Percentiles rank a stretch among this genome's conserved stretches.
Evolutionary conservation across 108 stramenopile species (phyloP).

Genomic region (Pelagomonas calceolata): DNA sequence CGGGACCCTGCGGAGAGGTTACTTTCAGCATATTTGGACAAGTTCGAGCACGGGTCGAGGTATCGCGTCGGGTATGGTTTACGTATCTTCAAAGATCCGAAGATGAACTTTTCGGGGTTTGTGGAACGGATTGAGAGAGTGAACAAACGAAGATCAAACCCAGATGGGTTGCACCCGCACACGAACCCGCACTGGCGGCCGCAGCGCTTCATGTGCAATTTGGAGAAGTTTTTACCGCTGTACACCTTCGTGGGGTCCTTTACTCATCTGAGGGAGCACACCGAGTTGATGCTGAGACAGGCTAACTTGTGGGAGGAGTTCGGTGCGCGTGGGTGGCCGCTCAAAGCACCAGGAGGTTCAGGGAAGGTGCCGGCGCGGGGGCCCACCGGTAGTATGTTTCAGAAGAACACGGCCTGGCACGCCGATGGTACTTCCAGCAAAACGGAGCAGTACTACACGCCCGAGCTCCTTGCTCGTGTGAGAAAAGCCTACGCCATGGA

Average conservation of each 20-base stretch:
- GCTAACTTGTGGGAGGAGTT: slow-evolving; percentile 26
- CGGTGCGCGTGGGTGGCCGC: slow-evolving; percentile 20
- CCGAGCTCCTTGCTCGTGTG: not conserved
- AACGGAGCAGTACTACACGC: not conserved
- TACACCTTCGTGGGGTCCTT: slow-evolving; percentile 29
- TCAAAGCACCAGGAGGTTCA: too few relatives aligned
- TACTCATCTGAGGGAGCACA: slow-evolving; percentile 8
- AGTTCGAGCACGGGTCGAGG: not conserved
- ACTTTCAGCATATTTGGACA: slow-evolving; percentile 15
- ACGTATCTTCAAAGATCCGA: not conserved
- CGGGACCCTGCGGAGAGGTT: slow-evolving; percentile 15
- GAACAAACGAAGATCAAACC: not conserved
- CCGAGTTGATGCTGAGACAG: slow-evolving; percentile 7
- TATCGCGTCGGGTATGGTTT: not conserved
- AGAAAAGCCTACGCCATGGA: not conserved
- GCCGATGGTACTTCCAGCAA: not conserved
- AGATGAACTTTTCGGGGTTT: not conserved
- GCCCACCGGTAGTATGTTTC: not conserved
- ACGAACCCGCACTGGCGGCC: slow-evolving; percentile 30
- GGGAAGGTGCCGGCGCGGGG: too few relatives aligned
- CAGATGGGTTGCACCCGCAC: slow-evolving; percentile 1
- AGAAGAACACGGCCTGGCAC: not conserved
- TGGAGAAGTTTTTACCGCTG: slow-evolving; percentile 25
- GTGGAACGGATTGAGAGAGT: not conserved
- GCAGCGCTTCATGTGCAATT: slow-evolving; percentile 12